Percentiles rank a stretch among this genome's conserved stretches.
Conservation (phyloP, 2,329 filamentous ascomycete species). For the Botryotinia calthae region DNA sequence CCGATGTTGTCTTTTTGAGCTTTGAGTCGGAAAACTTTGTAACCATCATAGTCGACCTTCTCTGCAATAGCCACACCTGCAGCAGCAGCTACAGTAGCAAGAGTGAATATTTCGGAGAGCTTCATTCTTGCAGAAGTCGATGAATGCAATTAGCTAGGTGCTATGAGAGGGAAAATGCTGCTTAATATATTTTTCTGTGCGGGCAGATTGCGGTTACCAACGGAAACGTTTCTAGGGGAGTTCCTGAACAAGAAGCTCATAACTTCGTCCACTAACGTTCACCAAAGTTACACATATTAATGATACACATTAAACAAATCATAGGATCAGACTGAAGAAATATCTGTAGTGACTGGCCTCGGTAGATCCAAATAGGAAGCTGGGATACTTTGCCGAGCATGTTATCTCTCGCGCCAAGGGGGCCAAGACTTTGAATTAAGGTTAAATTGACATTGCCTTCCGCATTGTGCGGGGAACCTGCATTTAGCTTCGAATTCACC, state of each 20-base stretch:
- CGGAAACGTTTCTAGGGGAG: not conserved
- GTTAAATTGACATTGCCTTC: conserved; percentile 18
- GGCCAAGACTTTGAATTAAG: conserved; percentile 15
- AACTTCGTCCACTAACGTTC: not conserved
- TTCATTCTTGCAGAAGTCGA: conserved; percentile 7
- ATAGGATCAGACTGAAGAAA: not conserved
- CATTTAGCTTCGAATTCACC: not conserved
- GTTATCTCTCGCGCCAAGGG: conserved; percentile 16
- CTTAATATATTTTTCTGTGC: not conserved
- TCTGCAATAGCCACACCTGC: not conserved
- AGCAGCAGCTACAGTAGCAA: not conserved
- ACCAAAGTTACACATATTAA: not conserved
- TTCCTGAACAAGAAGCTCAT: conserved; percentile 19
- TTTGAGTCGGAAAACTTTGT: conserved; percentile 42
- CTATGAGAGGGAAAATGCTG: not conserved
- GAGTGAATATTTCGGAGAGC: conserved; percentile 1
- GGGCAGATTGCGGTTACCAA: not conserved
- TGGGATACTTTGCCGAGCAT: conserved; percentile 12
- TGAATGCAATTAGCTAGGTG: not conserved
- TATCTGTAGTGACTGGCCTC: not conserved
- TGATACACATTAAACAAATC: conserved; percentile 7
- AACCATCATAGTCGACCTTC: conserved; percentile 43
- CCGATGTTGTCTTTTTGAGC: conserved; percentile 39
- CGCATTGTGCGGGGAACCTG: not conserved
- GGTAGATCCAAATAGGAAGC: conserved; percentile 16